Evolutionary conservation across 1,139 yeast species (phyloP).

Genomic region (Geotrichum reessii): DNA sequence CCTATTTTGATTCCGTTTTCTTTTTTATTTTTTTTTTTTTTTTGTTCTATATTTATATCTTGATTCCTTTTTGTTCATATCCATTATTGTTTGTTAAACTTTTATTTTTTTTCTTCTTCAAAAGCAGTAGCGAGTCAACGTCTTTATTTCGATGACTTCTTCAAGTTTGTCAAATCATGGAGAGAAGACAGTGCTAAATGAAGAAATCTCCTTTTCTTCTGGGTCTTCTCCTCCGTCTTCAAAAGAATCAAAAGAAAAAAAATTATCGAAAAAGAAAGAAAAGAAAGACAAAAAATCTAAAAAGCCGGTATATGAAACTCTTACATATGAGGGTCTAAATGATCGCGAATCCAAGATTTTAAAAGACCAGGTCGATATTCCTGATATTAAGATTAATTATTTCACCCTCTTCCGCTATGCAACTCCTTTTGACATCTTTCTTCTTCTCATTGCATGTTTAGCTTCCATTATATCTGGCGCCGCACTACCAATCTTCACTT

Average conservation of each 20-base stretch:
- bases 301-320: conserved; percentile 3
- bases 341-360: conserved; percentile 34
- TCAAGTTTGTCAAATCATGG: not conserved
- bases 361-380: conserved; percentile 32
- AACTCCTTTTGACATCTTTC: conserved; percentile 28
- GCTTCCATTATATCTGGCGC: conserved; percentile 38
- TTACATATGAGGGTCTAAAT: conserved; percentile 25
- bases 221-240: not conserved
- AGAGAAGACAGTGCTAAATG: not conserved
- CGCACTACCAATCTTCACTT: conserved; percentile 39
- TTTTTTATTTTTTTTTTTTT: no score
- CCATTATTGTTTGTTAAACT: not conserved
- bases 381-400: conserved; percentile 28
- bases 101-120: not conserved
- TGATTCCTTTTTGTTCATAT: not conserved
- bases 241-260: not conserved
- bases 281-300: conserved; percentile 1
- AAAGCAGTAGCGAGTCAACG: not conserved
- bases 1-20: no score
- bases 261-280: not conserved
- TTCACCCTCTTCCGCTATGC: conserved; percentile 37
- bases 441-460: conserved; percentile 31
- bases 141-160: not conserved
- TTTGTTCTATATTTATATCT: no score
- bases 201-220: not conserved